Conservation (phyloP, 2,329 filamentous ascomycete genomes). For the Elsinoe ampelina region DNA sequence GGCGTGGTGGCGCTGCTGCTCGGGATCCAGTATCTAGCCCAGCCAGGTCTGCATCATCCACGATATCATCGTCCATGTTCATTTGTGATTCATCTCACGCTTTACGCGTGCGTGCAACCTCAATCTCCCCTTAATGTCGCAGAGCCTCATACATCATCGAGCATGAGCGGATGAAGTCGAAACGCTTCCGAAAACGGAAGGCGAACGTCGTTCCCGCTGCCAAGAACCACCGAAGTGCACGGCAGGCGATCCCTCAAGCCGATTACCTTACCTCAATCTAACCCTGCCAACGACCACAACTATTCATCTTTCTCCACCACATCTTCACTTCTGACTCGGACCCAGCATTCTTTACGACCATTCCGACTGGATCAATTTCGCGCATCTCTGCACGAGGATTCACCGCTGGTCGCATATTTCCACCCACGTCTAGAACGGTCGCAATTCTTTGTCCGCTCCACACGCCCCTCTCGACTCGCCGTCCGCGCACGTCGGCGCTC, state of each 20-base stretch:
- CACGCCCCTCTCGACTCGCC: neutral
- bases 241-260: neutral
- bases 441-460: constrained; percentile 4
- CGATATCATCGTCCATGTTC: constrained; percentile 40
- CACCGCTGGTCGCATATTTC: neutral
- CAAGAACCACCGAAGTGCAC: neutral
- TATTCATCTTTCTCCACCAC: neutral
- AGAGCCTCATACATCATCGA: neutral
- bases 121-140: neutral
- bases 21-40: constrained; percentile 33
- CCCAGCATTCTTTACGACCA: neutral
- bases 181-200: constrained; percentile 8
- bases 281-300: neutral
- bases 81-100: neutral
- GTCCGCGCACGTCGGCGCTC: constrained; percentile 2
- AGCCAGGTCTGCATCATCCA: constrained; percentile 29
- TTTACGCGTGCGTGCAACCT: no score
- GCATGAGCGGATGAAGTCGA: constrained; percentile 10
- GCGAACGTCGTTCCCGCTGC: neutral
- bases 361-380: neutral
- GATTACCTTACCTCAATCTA: constrained; percentile 10
- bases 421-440: neutral
- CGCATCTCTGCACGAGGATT: neutral
- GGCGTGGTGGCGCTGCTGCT: constrained; percentile 20
- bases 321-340: neutral